Evolutionary conservation across 2,329 filamentous ascomycete genomes (phyloP).

Genomic region (Phaeosphaeria sp.): DNA sequence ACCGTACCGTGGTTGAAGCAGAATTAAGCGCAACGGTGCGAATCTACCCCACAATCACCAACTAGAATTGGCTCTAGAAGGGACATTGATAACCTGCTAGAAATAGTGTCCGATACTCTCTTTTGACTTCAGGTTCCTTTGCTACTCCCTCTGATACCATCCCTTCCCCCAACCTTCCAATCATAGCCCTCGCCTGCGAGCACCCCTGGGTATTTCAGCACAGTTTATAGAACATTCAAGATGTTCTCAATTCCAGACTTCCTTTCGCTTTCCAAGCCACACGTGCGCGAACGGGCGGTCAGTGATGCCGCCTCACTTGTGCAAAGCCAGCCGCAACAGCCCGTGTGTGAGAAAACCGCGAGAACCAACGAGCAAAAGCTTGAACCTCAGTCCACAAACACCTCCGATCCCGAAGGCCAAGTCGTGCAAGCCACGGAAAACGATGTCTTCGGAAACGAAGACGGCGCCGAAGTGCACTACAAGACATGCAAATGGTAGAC

Average conservation of each 20-base stretch:
- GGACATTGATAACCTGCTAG: too few relatives aligned
- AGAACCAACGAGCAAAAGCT: background rate
- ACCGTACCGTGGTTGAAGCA: background rate
- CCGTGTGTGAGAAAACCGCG: background rate
- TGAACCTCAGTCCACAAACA: background rate
- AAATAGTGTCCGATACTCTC: too few relatives aligned
- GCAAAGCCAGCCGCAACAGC: background rate
- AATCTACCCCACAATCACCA: background rate
- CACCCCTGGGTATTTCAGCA: too few relatives aligned
- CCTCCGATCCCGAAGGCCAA: slow-evolving; percentile 22
- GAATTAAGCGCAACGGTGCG: background rate
- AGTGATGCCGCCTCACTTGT: background rate
- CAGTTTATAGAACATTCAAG: background rate
- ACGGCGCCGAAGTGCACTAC: slow-evolving; percentile 56
- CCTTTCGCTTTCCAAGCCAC: background rate
- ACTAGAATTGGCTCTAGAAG: background rate
- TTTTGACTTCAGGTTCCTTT: too few relatives aligned
- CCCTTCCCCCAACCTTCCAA: background rate
- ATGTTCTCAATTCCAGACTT: background rate
- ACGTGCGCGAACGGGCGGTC: background rate
- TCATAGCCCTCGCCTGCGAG: too few relatives aligned
- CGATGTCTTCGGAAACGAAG: slow-evolving; percentile 37
- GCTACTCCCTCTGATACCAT: background rate
- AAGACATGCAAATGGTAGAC: slow-evolving; percentile 59
- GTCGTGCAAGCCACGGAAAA: background rate